Conservation (phyloP, 306 rosid species). For the Vachellia pachyceras region DNA sequence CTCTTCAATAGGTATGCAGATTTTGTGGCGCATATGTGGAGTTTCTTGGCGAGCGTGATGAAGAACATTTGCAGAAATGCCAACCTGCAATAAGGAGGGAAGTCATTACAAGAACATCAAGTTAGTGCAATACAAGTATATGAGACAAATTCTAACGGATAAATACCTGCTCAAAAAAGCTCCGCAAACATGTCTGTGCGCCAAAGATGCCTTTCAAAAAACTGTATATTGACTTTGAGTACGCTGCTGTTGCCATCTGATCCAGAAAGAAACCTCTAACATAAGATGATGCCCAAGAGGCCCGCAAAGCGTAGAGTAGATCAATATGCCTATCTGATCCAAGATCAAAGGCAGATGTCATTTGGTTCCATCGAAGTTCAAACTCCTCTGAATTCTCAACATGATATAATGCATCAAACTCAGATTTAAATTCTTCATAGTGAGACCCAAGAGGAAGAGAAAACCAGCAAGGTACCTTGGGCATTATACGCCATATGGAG, state of each 20-base stretch:
- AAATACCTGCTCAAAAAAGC: constrained; percentile 90
- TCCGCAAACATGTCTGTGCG: constrained; percentile 75
- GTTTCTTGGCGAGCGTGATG: constrained; percentile 60
- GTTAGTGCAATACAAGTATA: constrained; percentile 13
- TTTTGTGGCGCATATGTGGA: constrained; percentile 68
- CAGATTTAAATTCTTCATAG: constrained; percentile 78
- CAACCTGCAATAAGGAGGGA: constrained; percentile 61
- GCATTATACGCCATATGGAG: constrained; percentile 63
- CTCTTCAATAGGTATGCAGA: constrained; percentile 88
- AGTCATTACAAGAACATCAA: constrained; percentile 22
- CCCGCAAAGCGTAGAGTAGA: constrained; percentile 65
- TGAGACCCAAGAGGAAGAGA: constrained; percentile 78
- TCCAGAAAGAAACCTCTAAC: constrained; percentile 82
- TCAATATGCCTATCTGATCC: constrained; percentile 71
- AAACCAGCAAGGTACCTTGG: constrained; percentile 83
- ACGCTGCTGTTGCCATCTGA: constrained; percentile 63
- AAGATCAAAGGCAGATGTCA: constrained; percentile 71
- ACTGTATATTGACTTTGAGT: constrained; percentile 65
- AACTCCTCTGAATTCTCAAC: constrained; percentile 80
- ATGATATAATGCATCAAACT: constrained; percentile 68
- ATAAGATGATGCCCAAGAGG: constrained; percentile 77
- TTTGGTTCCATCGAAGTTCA: constrained; percentile 87
- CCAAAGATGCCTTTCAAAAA: constrained; percentile 73
- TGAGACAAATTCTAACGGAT: constrained; percentile 13
- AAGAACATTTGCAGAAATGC: constrained; percentile 69